Percentiles rank a stretch among this genome's conserved stretches.
Conservation (phyloP, 1,139 yeast species). For the Geotrichum fermentans region DNA sequence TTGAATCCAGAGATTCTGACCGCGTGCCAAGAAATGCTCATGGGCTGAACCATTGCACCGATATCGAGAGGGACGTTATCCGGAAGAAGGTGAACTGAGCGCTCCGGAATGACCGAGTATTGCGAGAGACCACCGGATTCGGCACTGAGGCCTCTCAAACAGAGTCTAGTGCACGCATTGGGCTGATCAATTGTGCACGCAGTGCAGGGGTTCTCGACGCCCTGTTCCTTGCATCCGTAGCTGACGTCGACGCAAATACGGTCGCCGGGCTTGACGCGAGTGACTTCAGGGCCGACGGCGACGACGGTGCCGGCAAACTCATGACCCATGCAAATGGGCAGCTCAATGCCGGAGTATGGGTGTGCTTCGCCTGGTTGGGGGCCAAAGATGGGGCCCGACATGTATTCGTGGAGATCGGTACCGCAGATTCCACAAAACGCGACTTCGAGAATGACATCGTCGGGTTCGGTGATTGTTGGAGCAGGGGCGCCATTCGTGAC, state of each 20-base stretch:
- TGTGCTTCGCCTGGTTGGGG: constrained; percentile 29
- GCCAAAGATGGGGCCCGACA: constrained; percentile 46
- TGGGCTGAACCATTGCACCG: constrained; percentile 55
- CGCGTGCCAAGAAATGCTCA: constrained; percentile 60
- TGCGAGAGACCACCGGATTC: constrained; percentile 51
- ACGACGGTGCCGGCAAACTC: constrained; percentile 45
- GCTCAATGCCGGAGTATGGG: constrained; percentile 32
- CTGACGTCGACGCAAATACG: constrained; percentile 50
- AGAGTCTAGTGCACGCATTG: constrained; percentile 46
- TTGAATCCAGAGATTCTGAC: constrained; percentile 45
- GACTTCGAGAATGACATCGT: constrained; percentile 45
- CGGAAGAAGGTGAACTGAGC: constrained; percentile 37
- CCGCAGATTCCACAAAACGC: constrained; percentile 52
- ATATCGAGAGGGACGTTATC: constrained; percentile 48
- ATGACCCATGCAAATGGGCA: constrained; percentile 52
- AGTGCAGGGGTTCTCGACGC: constrained; percentile 35
- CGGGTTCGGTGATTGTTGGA: constrained; percentile 6
- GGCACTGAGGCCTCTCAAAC: constrained; percentile 47
- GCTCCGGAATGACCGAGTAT: constrained; percentile 46
- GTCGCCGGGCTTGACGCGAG: constrained; percentile 39
- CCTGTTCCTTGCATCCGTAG: constrained; percentile 46
- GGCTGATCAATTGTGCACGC: constrained; percentile 45
- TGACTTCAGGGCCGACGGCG: constrained; percentile 39
- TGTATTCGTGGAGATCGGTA: constrained; percentile 46
- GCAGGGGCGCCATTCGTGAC: constrained; percentile 8